Percentiles rank a stretch among this genome's conserved stretches.
Evolutionary conservation across 768 basidiomycete genomes (phyloP).

Genomic region (Amanita exitialis): DNA sequence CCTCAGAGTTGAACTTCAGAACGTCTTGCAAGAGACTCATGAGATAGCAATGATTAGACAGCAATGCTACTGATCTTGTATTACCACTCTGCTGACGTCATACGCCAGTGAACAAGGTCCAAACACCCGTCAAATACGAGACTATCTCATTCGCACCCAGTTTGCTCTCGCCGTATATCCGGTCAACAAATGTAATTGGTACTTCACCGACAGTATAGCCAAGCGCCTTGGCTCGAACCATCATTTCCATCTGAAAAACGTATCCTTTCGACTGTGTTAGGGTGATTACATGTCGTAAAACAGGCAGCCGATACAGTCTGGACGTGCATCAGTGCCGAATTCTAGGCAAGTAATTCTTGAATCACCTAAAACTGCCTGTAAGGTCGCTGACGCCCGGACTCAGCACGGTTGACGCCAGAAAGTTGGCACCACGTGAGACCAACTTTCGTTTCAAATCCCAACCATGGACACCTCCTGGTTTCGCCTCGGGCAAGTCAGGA

Average conservation of each 20-base stretch:
- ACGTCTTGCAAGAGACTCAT: slow-evolving; percentile 69
- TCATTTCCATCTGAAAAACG: slow-evolving; percentile 99
- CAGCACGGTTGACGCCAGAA: slow-evolving; percentile 77
- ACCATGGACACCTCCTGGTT: slow-evolving; percentile 81
- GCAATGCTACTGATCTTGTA: neutral
- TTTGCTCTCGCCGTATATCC: slow-evolving; percentile 91
- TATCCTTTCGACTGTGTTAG: slow-evolving; percentile 83
- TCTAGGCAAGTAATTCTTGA: slow-evolving; percentile 7
- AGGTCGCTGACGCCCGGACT: slow-evolving; percentile 83
- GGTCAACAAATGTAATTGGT: slow-evolving; percentile 91
- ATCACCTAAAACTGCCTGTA: slow-evolving; percentile 83
- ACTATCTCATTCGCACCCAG: slow-evolving; percentile 84
- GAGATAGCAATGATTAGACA: slow-evolving; percentile 10
- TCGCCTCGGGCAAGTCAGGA: slow-evolving; percentile 45
- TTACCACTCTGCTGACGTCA: slow-evolving; percentile 21
- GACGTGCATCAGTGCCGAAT: neutral
- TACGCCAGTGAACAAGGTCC: slow-evolving; percentile 65
- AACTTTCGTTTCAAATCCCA: slow-evolving; percentile 90
- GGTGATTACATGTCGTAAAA: slow-evolving; percentile 75
- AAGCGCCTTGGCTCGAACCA: slow-evolving; percentile 77
- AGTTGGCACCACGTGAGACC: slow-evolving; percentile 84
- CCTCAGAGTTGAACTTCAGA: slow-evolving; percentile 40
- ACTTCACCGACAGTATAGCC: slow-evolving; percentile 86
- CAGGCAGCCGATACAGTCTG: slow-evolving; percentile 69
- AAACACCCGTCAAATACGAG: slow-evolving; percentile 79